These are phyloP conservation scores for Globisporangium cystogenes DNA, from an alignment of 352 stramenopile genomes.

Conservation along the genomic window DNA sequence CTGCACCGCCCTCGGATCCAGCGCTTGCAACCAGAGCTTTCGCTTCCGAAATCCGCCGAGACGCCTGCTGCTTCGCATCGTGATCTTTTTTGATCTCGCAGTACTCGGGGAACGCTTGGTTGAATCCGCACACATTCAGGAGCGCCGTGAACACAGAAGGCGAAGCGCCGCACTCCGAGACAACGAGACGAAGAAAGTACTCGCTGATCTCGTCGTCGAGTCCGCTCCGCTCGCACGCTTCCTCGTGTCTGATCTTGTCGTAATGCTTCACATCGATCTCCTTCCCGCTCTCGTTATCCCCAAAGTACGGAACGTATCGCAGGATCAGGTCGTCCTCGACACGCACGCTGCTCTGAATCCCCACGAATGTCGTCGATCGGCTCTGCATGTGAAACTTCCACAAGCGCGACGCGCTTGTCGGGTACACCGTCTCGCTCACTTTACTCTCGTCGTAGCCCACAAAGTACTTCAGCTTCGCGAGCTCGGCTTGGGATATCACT, in stretches of 20 bases:
- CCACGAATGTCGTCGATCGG: constrained; percentile 58
- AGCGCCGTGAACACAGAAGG: constrained; percentile 58
- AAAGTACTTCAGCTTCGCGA: constrained; percentile 27
- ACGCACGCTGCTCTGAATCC: constrained; percentile 62
- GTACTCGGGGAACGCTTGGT: constrained; percentile 61
- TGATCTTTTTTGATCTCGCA: constrained; percentile 62
- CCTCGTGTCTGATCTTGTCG: constrained; percentile 36
- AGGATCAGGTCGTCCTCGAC: constrained; percentile 89
- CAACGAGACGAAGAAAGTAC: constrained; percentile 59
- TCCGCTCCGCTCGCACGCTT: constrained; percentile 30
- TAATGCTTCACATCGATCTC: constrained; percentile 74
- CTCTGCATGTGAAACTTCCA: constrained; percentile 45
- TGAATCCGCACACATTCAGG: constrained; percentile 48
- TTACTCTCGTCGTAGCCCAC: constrained; percentile 21
- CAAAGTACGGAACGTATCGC: constrained; percentile 89
- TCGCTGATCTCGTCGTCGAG: constrained; percentile 67
- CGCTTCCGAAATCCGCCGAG: constrained; percentile 36
- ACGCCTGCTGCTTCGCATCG: constrained; percentile 29
- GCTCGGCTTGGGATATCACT: constrained; percentile 13
- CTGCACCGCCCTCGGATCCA: constrained; percentile 1
- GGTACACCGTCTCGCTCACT: constrained; percentile 13
- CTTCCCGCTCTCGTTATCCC: constrained; percentile 83
- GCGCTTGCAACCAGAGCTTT: constrained; percentile 10
- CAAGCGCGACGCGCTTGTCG: constrained; percentile 27
- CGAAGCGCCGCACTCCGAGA: constrained; percentile 43